Conservation (phyloP, 345 rosid species). For the Salix arbutifolia region DNA sequence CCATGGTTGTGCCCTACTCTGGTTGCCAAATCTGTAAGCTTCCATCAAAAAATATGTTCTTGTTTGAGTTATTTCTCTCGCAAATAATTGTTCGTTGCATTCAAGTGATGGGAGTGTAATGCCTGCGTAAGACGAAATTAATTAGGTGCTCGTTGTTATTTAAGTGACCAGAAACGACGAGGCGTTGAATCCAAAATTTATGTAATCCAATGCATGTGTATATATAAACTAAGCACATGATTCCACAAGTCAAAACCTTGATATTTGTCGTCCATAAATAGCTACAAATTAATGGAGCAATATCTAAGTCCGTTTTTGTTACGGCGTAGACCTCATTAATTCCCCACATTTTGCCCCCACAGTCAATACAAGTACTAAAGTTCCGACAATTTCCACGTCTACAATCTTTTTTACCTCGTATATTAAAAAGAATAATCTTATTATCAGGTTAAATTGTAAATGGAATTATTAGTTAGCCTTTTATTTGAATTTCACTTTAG, state of each 20-base stretch:
- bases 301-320: constrained; percentile 13
- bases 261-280: constrained; percentile 11
- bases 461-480: neutral
- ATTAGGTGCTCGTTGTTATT: neutral
- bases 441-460: too few relatives aligned
- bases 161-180: neutral
- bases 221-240: constrained; percentile 2
- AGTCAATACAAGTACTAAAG: neutral
- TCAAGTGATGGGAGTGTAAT: neutral
- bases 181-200: neutral
- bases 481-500: neutral
- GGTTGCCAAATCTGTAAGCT: neutral
- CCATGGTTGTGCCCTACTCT: neutral
- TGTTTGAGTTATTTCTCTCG: too few relatives aligned
- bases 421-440: neutral
- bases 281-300: neutral
- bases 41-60: too few relatives aligned
- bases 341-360: neutral
- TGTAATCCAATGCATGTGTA: neutral
- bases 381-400: constrained; percentile 21
- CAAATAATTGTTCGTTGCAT: too few relatives aligned
- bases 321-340: constrained; percentile 7
- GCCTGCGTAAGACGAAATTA: neutral
- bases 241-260: constrained; percentile 32
- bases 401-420: neutral